Base-by-base conservation (phyloP, 2,329 filamentous ascomycete species). In the Monosporascus sp. region DNA sequence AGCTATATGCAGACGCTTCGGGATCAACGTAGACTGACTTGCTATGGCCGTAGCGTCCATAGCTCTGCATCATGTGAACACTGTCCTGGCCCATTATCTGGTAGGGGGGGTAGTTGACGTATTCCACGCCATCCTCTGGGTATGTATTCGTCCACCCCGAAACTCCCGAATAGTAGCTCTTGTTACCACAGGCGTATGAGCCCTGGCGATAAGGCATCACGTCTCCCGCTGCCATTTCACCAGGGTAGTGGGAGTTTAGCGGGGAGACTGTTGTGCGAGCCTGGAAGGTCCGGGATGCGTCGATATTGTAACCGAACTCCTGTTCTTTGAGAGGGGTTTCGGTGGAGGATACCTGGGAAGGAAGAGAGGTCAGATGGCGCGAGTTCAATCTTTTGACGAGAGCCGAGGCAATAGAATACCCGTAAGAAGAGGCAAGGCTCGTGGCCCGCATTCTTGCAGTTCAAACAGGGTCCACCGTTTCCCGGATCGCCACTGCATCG, bases 401-500 rank as follows among this genome's bases (percentile, higher is more conserved):
- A 49, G 49, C 31, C 43, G 40, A 52, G 24, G 51, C 50, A 48
- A 48, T 55, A 53, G 43, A 52, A 66, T 78, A 96, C 93, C 71
- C 93, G 81, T 58, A 95, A 76, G 65, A 96, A 97, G 53, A 86
- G 82, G 68, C 93, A 97, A 6, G 79, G 75, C 22, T 86, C 81
- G 26, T 80, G 75, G 14, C 88, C 87, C 50, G 92, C 87, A 56
- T 78, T 84, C 64, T 84, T 87, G 75, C 93, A 97, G 69, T 92
- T 96, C 11, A 80, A 77, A 71, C 93, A 97, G n/a, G 86, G 85
- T 40, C 77, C 73, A n/a, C 87, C 88, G 64, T 87, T 83, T 35
- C 88, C 88, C 37, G 80, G 78, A 67, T 96, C 91, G 44, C 93
- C 93, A 65, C 89, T 96, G 74, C 93, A 97, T 62, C 90, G 87